These are phyloP conservation scores for Blastomyces parvus DNA, from an alignment of 2,329 filamentous ascomycete species.

Conservation along the genomic window DNA sequence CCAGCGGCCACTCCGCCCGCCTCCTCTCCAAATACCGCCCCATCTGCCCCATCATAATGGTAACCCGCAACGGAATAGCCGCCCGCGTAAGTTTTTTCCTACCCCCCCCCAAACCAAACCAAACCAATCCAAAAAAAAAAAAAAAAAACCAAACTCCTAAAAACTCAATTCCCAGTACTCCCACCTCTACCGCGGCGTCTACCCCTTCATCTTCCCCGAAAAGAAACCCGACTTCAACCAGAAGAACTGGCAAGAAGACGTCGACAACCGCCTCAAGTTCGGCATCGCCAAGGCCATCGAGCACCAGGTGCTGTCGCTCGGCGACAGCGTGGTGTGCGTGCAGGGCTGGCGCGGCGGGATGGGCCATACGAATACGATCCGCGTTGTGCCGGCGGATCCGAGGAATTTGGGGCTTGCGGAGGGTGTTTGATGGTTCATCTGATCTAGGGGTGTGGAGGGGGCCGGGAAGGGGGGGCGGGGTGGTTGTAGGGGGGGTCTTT, in stretches of 20 bases:
- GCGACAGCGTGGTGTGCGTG: constrained; percentile 59
- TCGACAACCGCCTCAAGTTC: constrained; percentile 96
- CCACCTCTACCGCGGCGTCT: constrained; percentile 95
- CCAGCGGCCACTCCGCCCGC: constrained; percentile 79
- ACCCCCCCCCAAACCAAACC: not conserved
- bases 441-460: constrained; percentile 13
- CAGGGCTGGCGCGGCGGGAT: constrained; percentile 60
- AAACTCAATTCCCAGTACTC: constrained; percentile 49
- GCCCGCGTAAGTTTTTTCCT: constrained; percentile 50
- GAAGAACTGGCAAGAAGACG: constrained; percentile 97
- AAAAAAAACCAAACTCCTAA: no score
- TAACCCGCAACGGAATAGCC: constrained; percentile 75
- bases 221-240: constrained; percentile 87
- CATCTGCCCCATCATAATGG: constrained; percentile 99
- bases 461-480: not conserved
- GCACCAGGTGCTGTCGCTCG: constrained; percentile 70
- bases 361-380: constrained; percentile 58
- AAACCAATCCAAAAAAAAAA: no score
- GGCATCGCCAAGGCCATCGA: constrained; percentile 78
- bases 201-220: constrained; percentile 92
- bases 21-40: constrained; percentile 97
- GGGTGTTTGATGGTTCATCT: constrained; percentile 4
- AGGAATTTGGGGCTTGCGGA: constrained; percentile 34
- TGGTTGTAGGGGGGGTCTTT: no score
- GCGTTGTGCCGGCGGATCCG: constrained; percentile 42